These are phyloP conservation scores for Secale cereale DNA, from an alignment of 176 grass and related monocot genomes.

Conservation along the genomic window DNA sequence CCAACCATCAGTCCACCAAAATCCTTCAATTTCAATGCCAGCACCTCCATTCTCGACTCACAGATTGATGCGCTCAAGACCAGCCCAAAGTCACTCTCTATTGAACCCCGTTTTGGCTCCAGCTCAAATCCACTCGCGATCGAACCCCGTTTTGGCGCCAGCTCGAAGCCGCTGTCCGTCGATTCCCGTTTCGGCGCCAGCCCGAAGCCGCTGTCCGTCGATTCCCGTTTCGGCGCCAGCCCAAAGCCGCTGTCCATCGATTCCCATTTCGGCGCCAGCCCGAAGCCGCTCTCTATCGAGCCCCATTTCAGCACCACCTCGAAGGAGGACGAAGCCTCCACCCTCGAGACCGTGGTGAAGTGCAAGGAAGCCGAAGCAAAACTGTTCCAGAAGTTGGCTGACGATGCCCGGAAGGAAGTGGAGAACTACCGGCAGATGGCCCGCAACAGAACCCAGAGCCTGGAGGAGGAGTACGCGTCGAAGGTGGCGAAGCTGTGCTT, in stretches of 20 bases:
- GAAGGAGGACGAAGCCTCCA: constrained; percentile 79
- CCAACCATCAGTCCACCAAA: constrained; percentile 50
- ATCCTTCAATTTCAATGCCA: constrained; percentile 72
- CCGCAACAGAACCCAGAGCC: constrained; percentile 58
- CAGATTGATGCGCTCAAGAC: constrained; percentile 56
- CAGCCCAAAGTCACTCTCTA: constrained; percentile 54
- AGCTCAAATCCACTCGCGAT: constrained; percentile 53
- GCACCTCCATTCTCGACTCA: constrained; percentile 49
- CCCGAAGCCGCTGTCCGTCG: constrained; percentile 34
- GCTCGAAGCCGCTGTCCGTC: not conserved
- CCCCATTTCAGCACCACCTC: constrained; percentile 53
- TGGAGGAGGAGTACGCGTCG: constrained; percentile 73
- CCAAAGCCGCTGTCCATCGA: constrained; percentile 61
- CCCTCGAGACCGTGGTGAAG: constrained; percentile 96
- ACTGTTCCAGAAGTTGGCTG: constrained; percentile 87
- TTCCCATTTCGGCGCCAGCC: constrained; percentile 48
- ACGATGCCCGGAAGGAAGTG: constrained; percentile 77
- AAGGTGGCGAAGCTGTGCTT: constrained; percentile 65
- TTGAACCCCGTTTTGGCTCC: constrained; percentile 46
- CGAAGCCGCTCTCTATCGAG: constrained; percentile 63
- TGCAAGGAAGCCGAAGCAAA: constrained; percentile 99
- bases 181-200: not conserved
- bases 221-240: constrained; percentile 41
- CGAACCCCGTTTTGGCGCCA: constrained; percentile 42
- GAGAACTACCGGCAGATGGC: constrained; percentile 79